Base-by-base conservation (phyloP, 83 land plant genomes). In the Picea abies region DNA sequence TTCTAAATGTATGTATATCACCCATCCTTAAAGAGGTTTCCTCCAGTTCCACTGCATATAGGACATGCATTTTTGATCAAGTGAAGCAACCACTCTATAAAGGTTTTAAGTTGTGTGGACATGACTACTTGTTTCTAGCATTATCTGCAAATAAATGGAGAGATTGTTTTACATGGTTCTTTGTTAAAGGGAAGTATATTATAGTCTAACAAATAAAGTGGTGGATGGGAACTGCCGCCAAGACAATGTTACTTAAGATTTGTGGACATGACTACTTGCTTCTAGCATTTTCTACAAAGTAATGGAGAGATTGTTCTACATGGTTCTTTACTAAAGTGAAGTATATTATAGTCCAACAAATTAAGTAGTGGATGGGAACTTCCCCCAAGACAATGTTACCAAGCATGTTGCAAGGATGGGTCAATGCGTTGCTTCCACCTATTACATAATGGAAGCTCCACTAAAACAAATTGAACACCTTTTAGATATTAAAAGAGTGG, bases 351-450 rank as follows among this genome's bases (percentile, higher is more conserved):
- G 94, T 84, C 0, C 19, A 32, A 4, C 16, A 22, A 20, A 93
- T 97, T 41, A 82, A 80, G 73, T 76, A 32, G 9, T 95, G 98
- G 99, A 97, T 96, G 99, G 99, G 1, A 86, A 66, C 66, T 95
- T 97, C 69, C 62, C 78, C 4, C 81, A 81, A 20, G 77, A 78
- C 7, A 94, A 89, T 83, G 88, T 95, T 66, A 96, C 99, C n/a
- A 97, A 95, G 86, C 94, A 91, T 89, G 95, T 98, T 73, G 95
- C 99, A 8, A 86, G 99, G 83, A 97, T 97, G 95, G 99, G 99
- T 0, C 97, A 91, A 80, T 95, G 98, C 83, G 95, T 97, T 75
- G 94, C 98, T 8, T 92, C 99, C 0, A 90, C 99, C 22, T 91
- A 87, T 77, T 89, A 87, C 2, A 93, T 98, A 44, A 83, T 93